These are phyloP conservation scores for Apophysomyces trapeziformis DNA, from an alignment of 371 early-diverging fungal genomes.

Conservation along the genomic window DNA sequence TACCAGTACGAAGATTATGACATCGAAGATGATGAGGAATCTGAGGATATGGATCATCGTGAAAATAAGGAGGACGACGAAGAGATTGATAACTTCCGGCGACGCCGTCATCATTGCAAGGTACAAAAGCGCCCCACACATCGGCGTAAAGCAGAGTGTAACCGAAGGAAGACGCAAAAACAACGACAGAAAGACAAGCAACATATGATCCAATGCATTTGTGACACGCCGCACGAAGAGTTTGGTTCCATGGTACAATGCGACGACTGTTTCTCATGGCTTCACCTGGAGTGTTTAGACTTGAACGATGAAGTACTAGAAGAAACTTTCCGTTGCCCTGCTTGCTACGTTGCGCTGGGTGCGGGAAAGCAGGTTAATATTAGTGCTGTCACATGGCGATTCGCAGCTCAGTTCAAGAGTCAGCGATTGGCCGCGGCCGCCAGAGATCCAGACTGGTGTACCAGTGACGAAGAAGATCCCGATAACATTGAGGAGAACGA, in stretches of 20 bases:
- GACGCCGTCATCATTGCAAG: neutral
- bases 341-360: constrained; percentile 35
- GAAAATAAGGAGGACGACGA: neutral
- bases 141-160: constrained; percentile 1
- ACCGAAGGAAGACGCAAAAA: constrained; percentile 6
- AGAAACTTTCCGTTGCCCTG: constrained; percentile 58
- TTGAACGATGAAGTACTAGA: constrained; percentile 44
- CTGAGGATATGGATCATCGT: constrained; percentile 1
- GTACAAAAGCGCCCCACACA: neutral
- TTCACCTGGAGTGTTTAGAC: constrained; percentile 60
- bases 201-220: constrained; percentile 48
- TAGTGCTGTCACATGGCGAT: constrained; percentile 39
- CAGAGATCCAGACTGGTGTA: constrained; percentile 8
- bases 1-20: neutral
- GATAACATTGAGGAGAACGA: constrained; percentile 3
- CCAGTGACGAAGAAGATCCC: constrained; percentile 31
- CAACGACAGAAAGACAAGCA: constrained; percentile 21
- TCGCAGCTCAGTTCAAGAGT: constrained; percentile 40
- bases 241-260: constrained; percentile 63
- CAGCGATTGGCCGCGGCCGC: constrained; percentile 31
- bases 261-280: constrained; percentile 58
- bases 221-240: constrained; percentile 54
- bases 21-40: neutral
- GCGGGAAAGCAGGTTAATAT: constrained; percentile 13
- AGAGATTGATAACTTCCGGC: neutral